These are phyloP conservation scores for Globisporangium megalacanthum DNA, from an alignment of 352 stramenopile genomes.

Conservation along the genomic window DNA sequence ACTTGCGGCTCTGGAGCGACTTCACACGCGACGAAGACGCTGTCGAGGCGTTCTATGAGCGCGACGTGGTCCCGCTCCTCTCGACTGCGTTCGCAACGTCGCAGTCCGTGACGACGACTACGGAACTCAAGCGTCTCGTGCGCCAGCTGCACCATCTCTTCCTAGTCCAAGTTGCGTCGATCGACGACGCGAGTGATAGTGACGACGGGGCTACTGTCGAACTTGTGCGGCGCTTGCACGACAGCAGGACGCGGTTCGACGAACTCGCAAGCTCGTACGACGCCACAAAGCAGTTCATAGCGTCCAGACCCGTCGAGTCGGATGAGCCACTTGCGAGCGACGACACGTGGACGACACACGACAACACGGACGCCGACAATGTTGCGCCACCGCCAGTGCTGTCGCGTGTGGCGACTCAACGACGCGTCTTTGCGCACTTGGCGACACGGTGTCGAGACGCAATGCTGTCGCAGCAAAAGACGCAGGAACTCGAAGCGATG, in stretches of 20 bases:
- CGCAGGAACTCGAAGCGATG: conserved; percentile 57
- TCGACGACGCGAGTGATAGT: not conserved
- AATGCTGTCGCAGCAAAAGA: conserved; percentile 46
- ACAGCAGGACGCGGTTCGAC: conserved; percentile 4
- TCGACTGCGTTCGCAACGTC: not conserved
- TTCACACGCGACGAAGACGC: conserved; percentile 18
- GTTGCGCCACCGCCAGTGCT: not conserved
- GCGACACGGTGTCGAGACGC: conserved; percentile 41
- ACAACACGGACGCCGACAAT: not conserved
- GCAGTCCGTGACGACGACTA: not conserved
- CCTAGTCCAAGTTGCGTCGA: conserved; percentile 22
- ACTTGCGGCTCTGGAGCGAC: conserved; percentile 39
- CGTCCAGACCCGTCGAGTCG: conserved; percentile 6
- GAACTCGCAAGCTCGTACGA: conserved; percentile 8
- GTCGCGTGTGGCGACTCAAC: not conserved
- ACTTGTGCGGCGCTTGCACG: not conserved
- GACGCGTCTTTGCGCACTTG: conserved; percentile 21
- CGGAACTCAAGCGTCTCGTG: conserved; percentile 12
- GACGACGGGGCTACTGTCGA: not conserved
- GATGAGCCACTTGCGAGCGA: conserved; percentile 2
- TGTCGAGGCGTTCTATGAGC: conserved; percentile 32
- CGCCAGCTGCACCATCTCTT: conserved; percentile 44
- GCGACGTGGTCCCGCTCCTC: conserved; percentile 24
- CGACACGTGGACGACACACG: not conserved
- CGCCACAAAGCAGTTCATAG: conserved; percentile 7